These are phyloP conservation scores for Mycosphaerella sp. DNA, from an alignment of 2,329 filamentous ascomycete genomes.

Conservation along the genomic window DNA sequence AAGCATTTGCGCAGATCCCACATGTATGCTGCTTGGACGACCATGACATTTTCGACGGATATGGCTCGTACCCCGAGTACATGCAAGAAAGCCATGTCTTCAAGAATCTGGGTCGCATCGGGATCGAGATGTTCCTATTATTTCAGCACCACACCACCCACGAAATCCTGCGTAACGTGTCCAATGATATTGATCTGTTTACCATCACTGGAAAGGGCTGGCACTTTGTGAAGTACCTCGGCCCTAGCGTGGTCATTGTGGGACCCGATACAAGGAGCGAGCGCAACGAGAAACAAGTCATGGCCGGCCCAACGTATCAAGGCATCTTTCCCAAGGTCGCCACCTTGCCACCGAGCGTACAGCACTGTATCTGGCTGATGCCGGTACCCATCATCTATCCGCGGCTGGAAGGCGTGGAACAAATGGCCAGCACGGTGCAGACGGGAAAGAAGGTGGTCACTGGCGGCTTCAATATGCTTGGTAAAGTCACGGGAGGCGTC, in stretches of 20 bases:
- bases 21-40: constrained; percentile 91
- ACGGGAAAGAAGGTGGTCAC: constrained; percentile 97
- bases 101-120: constrained; percentile 93
- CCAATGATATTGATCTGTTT: constrained; percentile 84
- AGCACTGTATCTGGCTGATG: constrained; percentile 95
- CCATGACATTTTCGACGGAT: constrained; percentile 97
- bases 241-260: constrained; percentile 81
- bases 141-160: constrained; percentile 98
- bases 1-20: constrained; percentile 96
- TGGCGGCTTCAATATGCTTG: constrained; percentile 90
- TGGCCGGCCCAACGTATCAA: constrained; percentile 95
- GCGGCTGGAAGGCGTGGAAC: constrained; percentile 83
- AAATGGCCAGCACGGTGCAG: constrained; percentile 80
- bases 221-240: constrained; percentile 97
- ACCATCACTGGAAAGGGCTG: constrained; percentile 95
- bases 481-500: constrained; percentile 90
- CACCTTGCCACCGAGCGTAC: constrained; percentile 80
- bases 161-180: constrained; percentile 84
- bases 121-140: constrained; percentile 94
- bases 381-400: constrained; percentile 89
- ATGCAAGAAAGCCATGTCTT: constrained; percentile 98
- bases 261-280: constrained; percentile 91
- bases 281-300: constrained; percentile 79
- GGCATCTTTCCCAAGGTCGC: constrained; percentile 95
- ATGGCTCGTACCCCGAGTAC: constrained; percentile 93